Percentiles rank a stretch among this genome's conserved stretches.
These are phyloP conservation scores for Gossypium raimondii DNA, from an alignment of 345 rosid species.

Conservation along the genomic window DNA sequence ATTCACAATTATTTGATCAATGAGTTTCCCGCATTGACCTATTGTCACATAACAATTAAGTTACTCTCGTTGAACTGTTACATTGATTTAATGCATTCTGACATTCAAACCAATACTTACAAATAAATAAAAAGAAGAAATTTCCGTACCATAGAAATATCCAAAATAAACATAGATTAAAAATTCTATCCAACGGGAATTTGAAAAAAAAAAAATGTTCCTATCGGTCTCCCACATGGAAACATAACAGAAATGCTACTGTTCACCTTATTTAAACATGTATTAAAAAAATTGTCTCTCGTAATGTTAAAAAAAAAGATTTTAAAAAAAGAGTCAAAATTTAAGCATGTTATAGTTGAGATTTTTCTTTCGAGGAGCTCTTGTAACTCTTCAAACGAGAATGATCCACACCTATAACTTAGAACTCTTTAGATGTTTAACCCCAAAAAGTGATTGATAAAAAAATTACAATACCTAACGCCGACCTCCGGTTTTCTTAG, in stretches of 20 bases:
- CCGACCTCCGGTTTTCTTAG: conserved; percentile 62
- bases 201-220: background rate
- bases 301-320: background rate
- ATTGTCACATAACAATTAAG: no score
- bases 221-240: background rate
- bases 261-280: conserved; percentile 3
- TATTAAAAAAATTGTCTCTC: background rate
- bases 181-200: background rate
- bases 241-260: background rate
- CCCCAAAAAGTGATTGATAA: conserved; percentile 13
- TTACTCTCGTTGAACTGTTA: no score
- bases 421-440: conserved; percentile 17
- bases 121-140: background rate
- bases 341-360: background rate
- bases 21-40: background rate
- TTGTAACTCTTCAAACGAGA: background rate
- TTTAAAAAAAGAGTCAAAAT: background rate
- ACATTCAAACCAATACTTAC: background rate
- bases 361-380: background rate
- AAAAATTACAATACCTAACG: conserved; percentile 34
- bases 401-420: conserved; percentile 9
- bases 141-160: background rate
- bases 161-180: background rate
- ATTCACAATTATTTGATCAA: background rate
- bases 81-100: background rate